Conservation (phyloP, 2,329 filamentous ascomycete species). For the Beauveria caledonica region DNA sequence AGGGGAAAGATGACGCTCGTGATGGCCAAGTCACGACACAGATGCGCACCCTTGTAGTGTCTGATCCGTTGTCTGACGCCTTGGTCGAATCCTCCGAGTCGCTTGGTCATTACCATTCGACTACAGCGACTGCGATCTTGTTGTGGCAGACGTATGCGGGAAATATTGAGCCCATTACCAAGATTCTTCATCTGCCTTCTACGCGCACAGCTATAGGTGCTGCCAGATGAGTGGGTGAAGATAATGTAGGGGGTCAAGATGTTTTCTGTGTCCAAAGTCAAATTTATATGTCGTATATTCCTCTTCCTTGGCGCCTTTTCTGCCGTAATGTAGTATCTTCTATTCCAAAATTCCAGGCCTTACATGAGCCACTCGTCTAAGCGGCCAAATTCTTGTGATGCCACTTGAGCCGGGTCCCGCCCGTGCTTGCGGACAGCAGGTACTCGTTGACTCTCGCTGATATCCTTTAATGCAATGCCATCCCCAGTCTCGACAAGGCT, state of each 20-base stretch:
- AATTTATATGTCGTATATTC: too few relatives aligned
- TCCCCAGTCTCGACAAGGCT: conserved; percentile 10
- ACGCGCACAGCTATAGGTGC: conserved; percentile 16
- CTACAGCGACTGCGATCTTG: conserved; percentile 15
- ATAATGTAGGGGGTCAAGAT: not conserved
- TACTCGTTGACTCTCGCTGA: conserved; percentile 5
- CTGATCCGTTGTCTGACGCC: not conserved
- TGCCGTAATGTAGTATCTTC: not conserved
- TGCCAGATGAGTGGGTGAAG: conserved; percentile 25
- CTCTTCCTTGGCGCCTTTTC: not conserved
- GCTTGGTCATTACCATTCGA: conserved; percentile 16
- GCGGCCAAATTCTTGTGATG: not conserved
- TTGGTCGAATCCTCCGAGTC: not conserved
- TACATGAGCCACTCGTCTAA: conserved; percentile 8
- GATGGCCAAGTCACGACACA: not conserved
- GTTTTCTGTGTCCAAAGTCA: too few relatives aligned
- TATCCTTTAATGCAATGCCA: conserved; percentile 5
- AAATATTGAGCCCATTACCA: conserved; percentile 20
- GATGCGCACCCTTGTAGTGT: not conserved
- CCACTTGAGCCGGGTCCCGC: not conserved
- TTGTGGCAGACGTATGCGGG: conserved; percentile 20
- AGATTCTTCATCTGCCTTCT: conserved; percentile 20
- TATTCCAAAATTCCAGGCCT: not conserved
- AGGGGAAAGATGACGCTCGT: not conserved
- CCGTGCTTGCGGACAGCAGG: conserved; percentile 6